Conservation (phyloP, 305 asterid species). For the Solanum chacoense region DNA sequence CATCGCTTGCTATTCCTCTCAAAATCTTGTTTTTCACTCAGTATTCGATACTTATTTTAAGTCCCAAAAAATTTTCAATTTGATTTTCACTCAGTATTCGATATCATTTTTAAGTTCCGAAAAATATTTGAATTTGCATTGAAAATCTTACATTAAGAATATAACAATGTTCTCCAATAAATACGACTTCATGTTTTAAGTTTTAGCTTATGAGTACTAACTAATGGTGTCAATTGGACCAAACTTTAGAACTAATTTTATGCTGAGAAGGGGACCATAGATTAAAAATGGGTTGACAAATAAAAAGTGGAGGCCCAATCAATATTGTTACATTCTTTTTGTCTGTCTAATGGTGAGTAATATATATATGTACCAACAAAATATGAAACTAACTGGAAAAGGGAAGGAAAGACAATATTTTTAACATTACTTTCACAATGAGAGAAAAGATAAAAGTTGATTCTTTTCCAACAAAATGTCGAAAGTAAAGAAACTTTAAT, state of each 20-base stretch:
- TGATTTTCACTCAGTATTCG: not conserved
- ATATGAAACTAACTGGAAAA: not conserved
- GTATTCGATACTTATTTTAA: not conserved
- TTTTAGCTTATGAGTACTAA: too few relatives aligned
- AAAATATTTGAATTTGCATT: not conserved
- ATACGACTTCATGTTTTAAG: too few relatives aligned
- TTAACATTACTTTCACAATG: not conserved
- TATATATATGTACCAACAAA: not conserved
- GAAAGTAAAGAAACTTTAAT: not conserved
- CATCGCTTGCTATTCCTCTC: not conserved
- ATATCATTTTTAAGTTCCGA: rapidly evolving
- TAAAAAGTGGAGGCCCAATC: not conserved
- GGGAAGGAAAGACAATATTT: not conserved
- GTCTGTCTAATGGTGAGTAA: not conserved
- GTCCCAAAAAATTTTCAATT: not conserved
- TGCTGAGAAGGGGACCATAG: not conserved
- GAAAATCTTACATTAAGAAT: too few relatives aligned
- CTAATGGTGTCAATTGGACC: not conserved
- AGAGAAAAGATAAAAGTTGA: not conserved
- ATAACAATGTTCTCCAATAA: too few relatives aligned
- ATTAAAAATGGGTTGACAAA: not conserved
- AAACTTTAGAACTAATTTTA: too few relatives aligned
- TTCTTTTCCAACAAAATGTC: not conserved
- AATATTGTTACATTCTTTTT: not conserved
- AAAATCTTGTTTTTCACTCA: not conserved